Evolutionary conservation across 2,329 filamentous ascomycete genomes (phyloP), one percentile per base, ranked within the genome.

Genomic region (Metarhizium anisopliae): DNA sequence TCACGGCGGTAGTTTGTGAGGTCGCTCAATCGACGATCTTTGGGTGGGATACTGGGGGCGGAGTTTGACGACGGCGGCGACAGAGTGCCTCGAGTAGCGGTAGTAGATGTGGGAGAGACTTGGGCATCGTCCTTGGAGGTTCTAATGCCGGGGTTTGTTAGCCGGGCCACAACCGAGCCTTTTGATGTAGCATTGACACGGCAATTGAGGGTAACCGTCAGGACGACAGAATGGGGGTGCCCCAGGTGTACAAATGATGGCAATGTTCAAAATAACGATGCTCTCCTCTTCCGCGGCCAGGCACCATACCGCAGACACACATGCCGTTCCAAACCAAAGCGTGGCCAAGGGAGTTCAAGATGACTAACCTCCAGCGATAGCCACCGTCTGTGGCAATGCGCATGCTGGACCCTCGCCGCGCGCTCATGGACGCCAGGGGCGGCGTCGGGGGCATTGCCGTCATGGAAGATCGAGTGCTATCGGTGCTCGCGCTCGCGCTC

Each of bases 1-100:
- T 90, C 85, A 72, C 85, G 86, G 65, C 86, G 83, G 68, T 89
- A 86, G 68, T 87, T 85, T 67, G 77, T 76, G 63, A 89, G 79
- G 66, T 86, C 83, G 73, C 77, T 80, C 66, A 79, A 69, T 62
- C 79, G 75, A 64, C 77, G 80, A 60, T 81, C 81, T 69, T 74
- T 71, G 58, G 74, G 74, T 57, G 71, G 53, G 73, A 74, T 62
- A 77, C 61, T 61, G 61, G 61, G 67, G 58, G 69, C 66, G 47
- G 70, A 70, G 55, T 32, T 49, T 49, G 45, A 49, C 13, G 73
- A 73, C 36, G 75, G 73, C 57, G 72, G 77, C 59, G 79, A 81
- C 62, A 77, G 67, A 59, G 72, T 69, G 62, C 72, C 66, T 66
- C 74, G 74, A 61, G 72, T 67, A 59, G 72, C 72, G 60, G 71